Evolutionary conservation across 768 basidiomycete genomes (phyloP).

Genomic region (Kwoniella dendrophila): DNA sequence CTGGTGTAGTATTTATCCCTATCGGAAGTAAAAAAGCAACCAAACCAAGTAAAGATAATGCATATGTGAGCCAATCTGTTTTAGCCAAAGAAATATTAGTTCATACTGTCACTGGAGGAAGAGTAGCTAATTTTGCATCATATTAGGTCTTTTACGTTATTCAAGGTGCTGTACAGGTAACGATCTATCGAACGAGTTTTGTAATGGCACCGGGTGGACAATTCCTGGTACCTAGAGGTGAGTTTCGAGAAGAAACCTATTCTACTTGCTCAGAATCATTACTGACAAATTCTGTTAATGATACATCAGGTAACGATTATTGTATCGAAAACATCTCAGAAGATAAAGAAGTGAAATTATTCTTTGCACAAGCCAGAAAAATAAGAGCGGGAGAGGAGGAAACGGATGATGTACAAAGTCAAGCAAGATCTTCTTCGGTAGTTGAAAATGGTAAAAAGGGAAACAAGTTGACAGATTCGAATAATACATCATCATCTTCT

Average conservation of each 20-base stretch:
- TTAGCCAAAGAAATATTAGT: not conserved
- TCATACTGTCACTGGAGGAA: too few relatives aligned
- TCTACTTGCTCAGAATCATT: too few relatives aligned
- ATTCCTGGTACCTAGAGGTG: slow-evolving; percentile 89
- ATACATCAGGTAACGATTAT: slow-evolving; percentile 90
- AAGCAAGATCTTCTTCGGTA: too few relatives aligned
- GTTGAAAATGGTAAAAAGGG: not conserved
- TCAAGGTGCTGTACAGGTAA: slow-evolving; percentile 84
- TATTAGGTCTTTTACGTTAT: slow-evolving; percentile 74
- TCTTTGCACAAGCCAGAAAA: slow-evolving; percentile 83
- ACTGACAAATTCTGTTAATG: too few relatives aligned
- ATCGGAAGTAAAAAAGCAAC: slow-evolving; percentile 77
- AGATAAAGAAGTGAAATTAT: slow-evolving; percentile 68
- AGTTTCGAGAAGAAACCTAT: slow-evolving; percentile 32
- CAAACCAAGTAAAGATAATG: slow-evolving; percentile 90
- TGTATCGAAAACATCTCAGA: slow-evolving; percentile 72
- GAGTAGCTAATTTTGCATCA: not conserved
- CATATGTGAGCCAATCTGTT: slow-evolving; percentile 65
- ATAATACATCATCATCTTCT: too few relatives aligned
- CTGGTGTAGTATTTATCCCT: slow-evolving; percentile 82
- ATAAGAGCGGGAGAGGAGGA: slow-evolving; percentile 45
- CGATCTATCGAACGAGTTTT: slow-evolving; percentile 76
- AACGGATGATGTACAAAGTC: slow-evolving; percentile 7
- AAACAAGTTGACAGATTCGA: not conserved
- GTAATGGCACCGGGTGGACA: slow-evolving; percentile 78